Percentiles rank a stretch among this genome's conserved stretches.
phyloP scores from a whole-genome alignment of 148 eudicot species.

The Nepenthes mirabilis region DNA sequence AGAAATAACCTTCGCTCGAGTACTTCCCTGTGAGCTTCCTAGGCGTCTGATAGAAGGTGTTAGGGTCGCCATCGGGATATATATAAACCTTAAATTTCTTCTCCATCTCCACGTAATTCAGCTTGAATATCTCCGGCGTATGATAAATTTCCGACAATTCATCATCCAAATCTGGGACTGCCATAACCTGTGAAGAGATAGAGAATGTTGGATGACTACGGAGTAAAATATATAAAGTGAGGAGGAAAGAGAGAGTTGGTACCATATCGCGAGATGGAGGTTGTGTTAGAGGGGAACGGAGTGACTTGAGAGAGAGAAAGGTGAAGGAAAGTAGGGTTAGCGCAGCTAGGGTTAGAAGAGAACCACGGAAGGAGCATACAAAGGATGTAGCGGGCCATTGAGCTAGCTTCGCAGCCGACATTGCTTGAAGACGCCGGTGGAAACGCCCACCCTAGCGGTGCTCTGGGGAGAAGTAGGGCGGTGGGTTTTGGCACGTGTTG shows the following conservation, averaged over 20 bases:
- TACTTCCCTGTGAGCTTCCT: slow-evolving; percentile 91
- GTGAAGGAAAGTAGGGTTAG: slow-evolving; percentile 58
- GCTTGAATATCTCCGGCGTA: slow-evolving; percentile 39
- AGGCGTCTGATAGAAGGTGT: slow-evolving; percentile 81
- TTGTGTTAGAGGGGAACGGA: slow-evolving; percentile 23
- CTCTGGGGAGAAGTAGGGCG: too few species aligned
- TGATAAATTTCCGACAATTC: slow-evolving; percentile 42
- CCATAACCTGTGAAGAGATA: slow-evolving; percentile 5
- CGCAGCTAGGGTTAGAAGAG: slow-evolving; percentile 52
- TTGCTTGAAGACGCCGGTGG: background rate
- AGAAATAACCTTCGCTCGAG: slow-evolving; percentile 84
- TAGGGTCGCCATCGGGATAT: slow-evolving; percentile 73
- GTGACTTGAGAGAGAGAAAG: slow-evolving; percentile 52
- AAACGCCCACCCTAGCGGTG: too few species aligned
- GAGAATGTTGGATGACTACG: background rate
- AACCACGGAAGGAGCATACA: slow-evolving; percentile 23
- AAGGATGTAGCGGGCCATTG: background rate
- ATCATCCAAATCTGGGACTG: slow-evolving; percentile 10
- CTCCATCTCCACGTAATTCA: slow-evolving; percentile 71
- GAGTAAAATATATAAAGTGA: slow-evolving; percentile 1
- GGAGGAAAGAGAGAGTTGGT: background rate
- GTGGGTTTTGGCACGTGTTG: too few species aligned
- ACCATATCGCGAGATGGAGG: slow-evolving; percentile 11
- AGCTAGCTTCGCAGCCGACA: background rate
- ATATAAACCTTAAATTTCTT: slow-evolving; percentile 73